Base-by-base conservation (phyloP, 169 alveolate species). In the Perkinsus chesapeaki region DNA sequence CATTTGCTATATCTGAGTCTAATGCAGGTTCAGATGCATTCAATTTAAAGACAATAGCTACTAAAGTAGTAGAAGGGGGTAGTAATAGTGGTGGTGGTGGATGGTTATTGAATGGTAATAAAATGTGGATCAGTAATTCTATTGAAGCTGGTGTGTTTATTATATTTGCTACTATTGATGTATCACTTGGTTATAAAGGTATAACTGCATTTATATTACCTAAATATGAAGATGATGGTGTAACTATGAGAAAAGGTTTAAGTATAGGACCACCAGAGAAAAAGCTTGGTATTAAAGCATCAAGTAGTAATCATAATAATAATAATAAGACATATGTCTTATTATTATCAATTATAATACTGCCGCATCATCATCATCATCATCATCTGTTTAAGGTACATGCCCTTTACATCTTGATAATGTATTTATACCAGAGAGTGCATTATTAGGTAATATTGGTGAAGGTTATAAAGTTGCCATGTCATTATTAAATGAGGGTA, bases 401-500 rank as follows among this genome's bases (percentile, higher is more conserved):
- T 43, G 60, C 16, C 60, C 60, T 43, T 16, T 43, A 5, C 5
- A 43, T 16, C 16, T 43, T 43, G 60, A 43, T 16, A 43, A 43
- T 43, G 60, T 43, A 16, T 43, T 43, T 43, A 9, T 93, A 31
- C 93, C 93, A 0, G 92, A 91, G 23, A 27, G 19, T 27, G 12
- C 39, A 39, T 93, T 93, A 37, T 23, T 93, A 72, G 94, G 94
- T 39, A 39, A 93, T 23, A 90, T 93, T 39, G 94, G 94, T 0
- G 93, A 91, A 36, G 94, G 94, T 37, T 93, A 93, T 73, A 93
- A 93, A 91, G 48, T 93, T 7, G 94, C 94, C 48, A 93, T 93
- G 39, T 3, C 31, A 7, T 31, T 31, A 0, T 91, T 93, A 34
- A 93, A 93, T 34, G 94, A 93, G 39, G 94, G 94, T 9, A 39